phyloP scores from a whole-genome alignment of 257 asterid species.

The Jaltomata sinuosa region DNA sequence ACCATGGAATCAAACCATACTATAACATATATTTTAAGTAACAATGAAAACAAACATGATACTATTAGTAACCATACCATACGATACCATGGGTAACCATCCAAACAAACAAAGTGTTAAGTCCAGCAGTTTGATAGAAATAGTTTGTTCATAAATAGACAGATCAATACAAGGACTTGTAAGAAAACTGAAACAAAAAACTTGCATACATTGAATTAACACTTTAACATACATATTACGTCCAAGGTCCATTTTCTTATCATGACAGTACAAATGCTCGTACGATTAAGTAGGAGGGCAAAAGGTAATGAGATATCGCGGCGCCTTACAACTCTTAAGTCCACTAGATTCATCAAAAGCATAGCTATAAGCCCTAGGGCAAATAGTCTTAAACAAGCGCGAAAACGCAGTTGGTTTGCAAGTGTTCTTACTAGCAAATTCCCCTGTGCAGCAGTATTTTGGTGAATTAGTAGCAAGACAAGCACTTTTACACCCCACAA shows the following conservation, averaged over 20 bases:
- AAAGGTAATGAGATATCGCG: slow-evolving; percentile 43
- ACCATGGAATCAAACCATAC: too few relatives aligned
- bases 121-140: too few relatives aligned
- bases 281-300: slow-evolving; percentile 38
- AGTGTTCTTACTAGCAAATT: slow-evolving; percentile 16
- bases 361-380: slow-evolving; percentile 60
- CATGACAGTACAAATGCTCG: neutral
- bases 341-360: slow-evolving; percentile 46
- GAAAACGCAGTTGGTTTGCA: slow-evolving; percentile 46
- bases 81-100: too few relatives aligned
- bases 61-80: too few relatives aligned
- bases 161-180: neutral
- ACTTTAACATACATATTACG: neutral
- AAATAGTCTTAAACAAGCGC: slow-evolving; percentile 45
- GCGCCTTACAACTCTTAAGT: slow-evolving; percentile 49
- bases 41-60: too few relatives aligned
- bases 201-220: neutral
- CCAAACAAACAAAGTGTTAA: too few relatives aligned
- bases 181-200: neutral
- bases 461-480: slow-evolving; percentile 44
- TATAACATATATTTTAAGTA: too few relatives aligned
- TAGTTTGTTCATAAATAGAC: too few relatives aligned
- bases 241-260: neutral
- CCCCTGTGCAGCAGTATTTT: slow-evolving; percentile 47
- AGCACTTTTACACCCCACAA: slow-evolving; percentile 65